These are phyloP conservation scores for Suillus americanus DNA, from an alignment of 768 basidiomycete genomes.

Conservation along the genomic window DNA sequence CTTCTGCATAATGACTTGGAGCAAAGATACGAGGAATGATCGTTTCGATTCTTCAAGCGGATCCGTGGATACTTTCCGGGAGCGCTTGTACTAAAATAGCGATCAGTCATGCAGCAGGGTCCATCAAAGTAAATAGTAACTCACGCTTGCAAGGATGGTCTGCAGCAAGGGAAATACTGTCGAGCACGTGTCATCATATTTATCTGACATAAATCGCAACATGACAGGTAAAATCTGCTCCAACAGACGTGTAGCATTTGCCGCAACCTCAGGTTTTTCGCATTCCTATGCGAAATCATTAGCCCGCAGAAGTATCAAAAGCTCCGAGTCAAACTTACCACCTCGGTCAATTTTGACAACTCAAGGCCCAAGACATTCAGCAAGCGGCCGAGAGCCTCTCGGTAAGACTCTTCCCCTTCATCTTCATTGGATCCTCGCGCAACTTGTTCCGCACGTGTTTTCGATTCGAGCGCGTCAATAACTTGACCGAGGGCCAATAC, in stretches of 20 bases:
- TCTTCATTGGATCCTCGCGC: slow-evolving; percentile 72
- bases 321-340: slow-evolving; percentile 25
- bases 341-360: slow-evolving; percentile 81
- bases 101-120: slow-evolving; percentile 7
- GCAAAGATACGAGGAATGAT: slow-evolving; percentile 73
- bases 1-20: slow-evolving; percentile 80
- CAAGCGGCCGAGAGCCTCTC: slow-evolving; percentile 85
- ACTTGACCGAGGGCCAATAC: slow-evolving; percentile 86
- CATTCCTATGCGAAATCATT: slow-evolving; percentile 47
- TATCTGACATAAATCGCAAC: slow-evolving; percentile 87
- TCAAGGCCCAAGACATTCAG: slow-evolving; percentile 83
- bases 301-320: slow-evolving; percentile 3
- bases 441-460: slow-evolving; percentile 65
- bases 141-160: slow-evolving; percentile 69
- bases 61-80: slow-evolving; percentile 56
- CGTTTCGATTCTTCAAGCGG: slow-evolving; percentile 66
- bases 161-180: slow-evolving; percentile 83
- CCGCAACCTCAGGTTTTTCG: slow-evolving; percentile 54
- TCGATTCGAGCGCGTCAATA: slow-evolving; percentile 75
- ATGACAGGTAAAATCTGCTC: slow-evolving; percentile 74
- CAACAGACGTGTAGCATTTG: slow-evolving; percentile 65
- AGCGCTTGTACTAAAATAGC: slow-evolving; percentile 73
- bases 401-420: slow-evolving; percentile 85
- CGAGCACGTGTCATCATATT: slow-evolving; percentile 85
- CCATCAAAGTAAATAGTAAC: slow-evolving; percentile 21